phyloP scores from a whole-genome alignment of 805 yeast species.

The Starmerella apicola region DNA sequence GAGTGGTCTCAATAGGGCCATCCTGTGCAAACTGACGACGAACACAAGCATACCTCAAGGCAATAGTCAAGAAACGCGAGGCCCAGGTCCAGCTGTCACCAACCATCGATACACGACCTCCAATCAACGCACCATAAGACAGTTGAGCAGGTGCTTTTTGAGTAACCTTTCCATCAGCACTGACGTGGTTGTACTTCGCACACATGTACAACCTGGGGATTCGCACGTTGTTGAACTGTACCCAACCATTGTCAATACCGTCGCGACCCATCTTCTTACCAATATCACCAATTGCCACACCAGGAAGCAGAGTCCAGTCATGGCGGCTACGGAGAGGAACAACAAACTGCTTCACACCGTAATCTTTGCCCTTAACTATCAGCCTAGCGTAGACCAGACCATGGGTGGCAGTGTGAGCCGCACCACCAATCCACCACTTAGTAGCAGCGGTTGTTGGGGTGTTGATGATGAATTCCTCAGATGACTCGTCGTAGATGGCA shows the following conservation, averaged over 20 bases:
- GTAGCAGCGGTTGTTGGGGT: slow-evolving; percentile 91
- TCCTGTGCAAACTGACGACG: slow-evolving; percentile 67
- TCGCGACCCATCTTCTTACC: slow-evolving; percentile 95
- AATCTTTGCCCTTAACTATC: slow-evolving; percentile 67
- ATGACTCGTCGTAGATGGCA: slow-evolving; percentile 57
- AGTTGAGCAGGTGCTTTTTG: slow-evolving; percentile 80
- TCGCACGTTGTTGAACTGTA: slow-evolving; percentile 71
- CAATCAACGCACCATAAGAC: slow-evolving; percentile 73
- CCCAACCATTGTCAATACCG: slow-evolving; percentile 95
- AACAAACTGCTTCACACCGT: slow-evolving; percentile 85
- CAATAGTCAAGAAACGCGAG: slow-evolving; percentile 70
- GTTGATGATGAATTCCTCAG: slow-evolving; percentile 59
- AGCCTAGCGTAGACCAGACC: slow-evolving; percentile 75
- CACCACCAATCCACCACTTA: slow-evolving; percentile 99
- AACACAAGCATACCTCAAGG: slow-evolving; percentile 77
- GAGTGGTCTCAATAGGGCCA: slow-evolving; percentile 47
- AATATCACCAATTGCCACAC: slow-evolving; percentile 77
- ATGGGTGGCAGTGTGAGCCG: slow-evolving; percentile 89
- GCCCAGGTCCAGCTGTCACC: slow-evolving; percentile 71
- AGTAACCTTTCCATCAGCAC: slow-evolving; percentile 54
- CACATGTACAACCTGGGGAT: slow-evolving; percentile 79
- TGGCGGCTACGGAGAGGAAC: slow-evolving; percentile 74
- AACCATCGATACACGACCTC: slow-evolving; percentile 87
- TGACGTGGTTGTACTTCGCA: slow-evolving; percentile 63
- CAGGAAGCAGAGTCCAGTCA: slow-evolving; percentile 58